Conservation (phyloP, 306 rosid species). For the Inga laurina region DNA sequence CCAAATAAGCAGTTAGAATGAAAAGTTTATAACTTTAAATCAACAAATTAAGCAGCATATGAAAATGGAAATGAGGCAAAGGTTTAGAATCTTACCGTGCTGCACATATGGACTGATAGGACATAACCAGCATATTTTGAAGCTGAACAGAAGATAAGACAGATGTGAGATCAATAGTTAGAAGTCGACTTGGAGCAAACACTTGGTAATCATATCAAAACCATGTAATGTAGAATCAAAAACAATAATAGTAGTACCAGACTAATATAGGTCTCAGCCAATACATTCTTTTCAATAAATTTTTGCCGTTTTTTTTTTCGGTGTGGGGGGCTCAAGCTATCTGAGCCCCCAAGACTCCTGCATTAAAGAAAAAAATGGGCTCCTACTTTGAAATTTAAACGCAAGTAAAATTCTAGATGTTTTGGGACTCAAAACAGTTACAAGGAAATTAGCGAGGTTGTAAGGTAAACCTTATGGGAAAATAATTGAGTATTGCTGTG, state of each 20-base stretch:
- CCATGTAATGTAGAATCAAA: not conserved
- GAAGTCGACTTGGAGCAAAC: not conserved
- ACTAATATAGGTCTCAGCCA: not conserved
- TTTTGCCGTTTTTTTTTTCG: not conserved
- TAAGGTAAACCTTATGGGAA: not conserved
- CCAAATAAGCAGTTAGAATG: not conserved
- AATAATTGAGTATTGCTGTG: not conserved
- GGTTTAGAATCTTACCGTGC: constrained; percentile 71
- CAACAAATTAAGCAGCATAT: constrained; percentile 4
- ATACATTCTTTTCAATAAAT: not conserved
- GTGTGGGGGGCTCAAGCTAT: not conserved
- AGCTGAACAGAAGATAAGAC: constrained; percentile 57
- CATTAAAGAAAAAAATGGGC: not conserved
- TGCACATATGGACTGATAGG: constrained; percentile 80
- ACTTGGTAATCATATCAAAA: constrained; percentile 20
- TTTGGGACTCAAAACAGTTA: not conserved
- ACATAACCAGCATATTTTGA: constrained; percentile 97
- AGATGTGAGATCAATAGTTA: constrained; percentile 23
- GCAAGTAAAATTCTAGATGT: not conserved
- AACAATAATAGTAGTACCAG: not conserved
- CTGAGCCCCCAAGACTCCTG: not conserved
- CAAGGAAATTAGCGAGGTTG: not conserved
- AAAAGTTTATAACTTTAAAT: constrained; percentile 18
- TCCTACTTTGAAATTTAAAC: not conserved
- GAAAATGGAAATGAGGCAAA: constrained; percentile 13